These are phyloP conservation scores for Eruca vesicaria DNA, from an alignment of 441 rosid genomes.

Conservation along the genomic window DNA sequence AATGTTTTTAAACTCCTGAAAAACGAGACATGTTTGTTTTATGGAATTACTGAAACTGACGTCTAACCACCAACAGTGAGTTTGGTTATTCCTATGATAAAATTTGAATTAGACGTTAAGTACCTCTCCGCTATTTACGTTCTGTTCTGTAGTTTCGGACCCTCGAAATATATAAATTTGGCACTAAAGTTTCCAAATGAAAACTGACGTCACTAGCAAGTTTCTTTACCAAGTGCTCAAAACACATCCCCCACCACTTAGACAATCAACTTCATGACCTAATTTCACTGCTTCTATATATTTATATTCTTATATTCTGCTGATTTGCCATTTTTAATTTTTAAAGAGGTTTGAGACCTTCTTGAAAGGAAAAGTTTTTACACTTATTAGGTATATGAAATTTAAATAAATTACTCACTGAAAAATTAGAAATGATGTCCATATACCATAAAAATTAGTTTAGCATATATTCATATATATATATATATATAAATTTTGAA, in stretches of 20 bases:
- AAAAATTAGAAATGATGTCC: no score
- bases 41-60: slow-evolving; percentile 24
- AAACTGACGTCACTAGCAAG: slow-evolving; percentile 23
- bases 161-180: slow-evolving; percentile 11
- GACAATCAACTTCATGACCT: slow-evolving; percentile 41
- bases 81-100: not conserved
- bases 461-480: no score
- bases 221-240: slow-evolving; percentile 27
- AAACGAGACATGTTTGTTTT: slow-evolving; percentile 7
- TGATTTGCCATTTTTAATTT: not conserved
- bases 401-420: no score
- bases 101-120: not conserved
- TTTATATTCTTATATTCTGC: not conserved
- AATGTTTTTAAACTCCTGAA: not conserved
- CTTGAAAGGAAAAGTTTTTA: no score
- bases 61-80: slow-evolving; percentile 3
- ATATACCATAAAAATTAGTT: no score
- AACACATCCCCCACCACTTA: slow-evolving; percentile 23
- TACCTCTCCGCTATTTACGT: slow-evolving; percentile 19
- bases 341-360: no score
- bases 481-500: no score
- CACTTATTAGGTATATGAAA: no score
- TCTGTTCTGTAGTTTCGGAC: slow-evolving; percentile 23
- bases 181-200: slow-evolving; percentile 15
- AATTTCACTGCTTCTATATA: slow-evolving; percentile 39